phyloP scores from a whole-genome alignment of 1,139 yeast species.

The Diutina pseudorugosa region DNA sequence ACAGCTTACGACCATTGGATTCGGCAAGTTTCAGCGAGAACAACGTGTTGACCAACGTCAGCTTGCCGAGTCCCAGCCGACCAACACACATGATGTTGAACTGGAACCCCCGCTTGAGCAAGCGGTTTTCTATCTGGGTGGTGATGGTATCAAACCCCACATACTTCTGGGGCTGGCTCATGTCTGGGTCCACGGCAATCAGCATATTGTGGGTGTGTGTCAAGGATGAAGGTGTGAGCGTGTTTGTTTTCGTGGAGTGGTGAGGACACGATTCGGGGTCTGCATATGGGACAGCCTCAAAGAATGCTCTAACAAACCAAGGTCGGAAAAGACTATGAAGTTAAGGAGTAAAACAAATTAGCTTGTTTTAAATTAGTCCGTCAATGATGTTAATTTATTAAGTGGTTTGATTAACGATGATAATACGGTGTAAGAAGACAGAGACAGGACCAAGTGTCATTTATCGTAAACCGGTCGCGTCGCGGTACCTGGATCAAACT shows the following conservation, averaged over 20 bases:
- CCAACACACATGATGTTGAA: slow-evolving; percentile 93
- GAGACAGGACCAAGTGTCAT: no score
- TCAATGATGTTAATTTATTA: no score
- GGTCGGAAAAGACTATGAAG: no score
- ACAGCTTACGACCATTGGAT: slow-evolving; percentile 55
- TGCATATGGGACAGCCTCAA: background rate
- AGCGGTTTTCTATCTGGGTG: slow-evolving; percentile 83
- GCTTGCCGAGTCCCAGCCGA: slow-evolving; percentile 88
- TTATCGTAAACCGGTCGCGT: background rate
- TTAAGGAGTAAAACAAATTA: no score
- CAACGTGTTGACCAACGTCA: slow-evolving; percentile 81
- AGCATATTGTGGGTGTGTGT: background rate
- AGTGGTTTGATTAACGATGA: no score
- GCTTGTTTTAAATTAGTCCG: no score
- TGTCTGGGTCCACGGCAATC: slow-evolving; percentile 1
- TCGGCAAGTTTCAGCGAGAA: slow-evolving; percentile 74
- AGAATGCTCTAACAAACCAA: no score
- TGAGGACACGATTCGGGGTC: background rate
- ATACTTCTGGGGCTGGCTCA: slow-evolving; percentile 35
- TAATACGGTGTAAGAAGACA: no score
- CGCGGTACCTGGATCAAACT: background rate
- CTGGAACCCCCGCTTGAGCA: slow-evolving; percentile 87
- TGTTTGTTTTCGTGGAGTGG: background rate
- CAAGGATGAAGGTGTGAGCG: background rate
- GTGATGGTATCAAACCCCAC: slow-evolving; percentile 97